These are phyloP conservation scores for Myriosclerotinia curreyana DNA, from an alignment of 2,329 filamentous ascomycete genomes.

Conservation along the genomic window DNA sequence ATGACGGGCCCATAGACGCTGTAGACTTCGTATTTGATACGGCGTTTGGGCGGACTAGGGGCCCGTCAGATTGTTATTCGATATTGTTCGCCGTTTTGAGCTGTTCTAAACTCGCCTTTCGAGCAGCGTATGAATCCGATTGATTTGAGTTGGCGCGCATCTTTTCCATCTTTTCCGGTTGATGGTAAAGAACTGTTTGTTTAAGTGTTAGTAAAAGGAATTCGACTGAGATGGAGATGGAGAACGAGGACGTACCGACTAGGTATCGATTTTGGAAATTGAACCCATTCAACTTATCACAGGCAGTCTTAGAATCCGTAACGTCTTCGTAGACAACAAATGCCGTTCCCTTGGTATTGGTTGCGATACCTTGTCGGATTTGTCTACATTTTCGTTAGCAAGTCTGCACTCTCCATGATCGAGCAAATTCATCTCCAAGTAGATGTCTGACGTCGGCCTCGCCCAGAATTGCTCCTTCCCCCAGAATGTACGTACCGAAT, in stretches of 20 bases:
- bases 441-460: background rate
- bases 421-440: background rate
- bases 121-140: constrained; percentile 78
- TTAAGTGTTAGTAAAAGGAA: constrained; percentile 20
- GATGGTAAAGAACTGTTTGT: constrained; percentile 65
- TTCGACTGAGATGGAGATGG: constrained; percentile 10
- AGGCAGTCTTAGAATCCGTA: constrained; percentile 96
- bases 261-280: constrained; percentile 99
- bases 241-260: constrained; percentile 66
- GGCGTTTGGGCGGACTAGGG: constrained; percentile 24
- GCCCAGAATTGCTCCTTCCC: background rate
- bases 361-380: constrained; percentile 96
- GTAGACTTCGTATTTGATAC: constrained; percentile 15
- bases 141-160: constrained; percentile 59
- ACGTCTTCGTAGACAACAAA: constrained; percentile 99
- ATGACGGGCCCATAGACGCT: constrained; percentile 31
- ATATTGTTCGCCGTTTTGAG: constrained; percentile 98
- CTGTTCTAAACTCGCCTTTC: constrained; percentile 96
- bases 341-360: constrained; percentile 95
- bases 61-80: constrained; percentile 84
- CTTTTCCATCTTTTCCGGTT: constrained; percentile 74
- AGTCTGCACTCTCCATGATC: constrained; percentile 13
- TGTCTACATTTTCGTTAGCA: constrained; percentile 57
- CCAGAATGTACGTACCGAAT: constrained; percentile 68
- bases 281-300: constrained; percentile 99